Evolutionary conservation across 2,329 filamentous ascomycete genomes (phyloP).

Genomic region (Rachicladosporium sp.): DNA sequence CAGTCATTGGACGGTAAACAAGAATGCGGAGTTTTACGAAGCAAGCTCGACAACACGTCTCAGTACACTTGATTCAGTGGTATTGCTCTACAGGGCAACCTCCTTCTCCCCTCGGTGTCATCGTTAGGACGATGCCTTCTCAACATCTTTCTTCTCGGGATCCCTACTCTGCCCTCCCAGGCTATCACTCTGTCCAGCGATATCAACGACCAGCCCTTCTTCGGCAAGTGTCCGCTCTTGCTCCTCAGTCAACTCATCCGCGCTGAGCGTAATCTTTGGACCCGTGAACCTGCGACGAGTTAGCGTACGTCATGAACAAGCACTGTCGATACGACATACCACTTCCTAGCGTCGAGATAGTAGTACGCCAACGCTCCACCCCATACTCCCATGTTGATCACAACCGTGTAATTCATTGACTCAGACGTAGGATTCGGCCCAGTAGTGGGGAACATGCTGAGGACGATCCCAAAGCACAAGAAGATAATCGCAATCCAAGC

Average conservation of each 20-base stretch:
- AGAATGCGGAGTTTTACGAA: too few relatives aligned
- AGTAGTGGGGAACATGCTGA: slow-evolving; percentile 47
- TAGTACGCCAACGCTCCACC: slow-evolving; percentile 45
- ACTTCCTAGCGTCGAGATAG: slow-evolving; percentile 43
- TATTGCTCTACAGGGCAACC: too few relatives aligned
- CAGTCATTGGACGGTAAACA: too few relatives aligned
- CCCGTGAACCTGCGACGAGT: slow-evolving; percentile 34
- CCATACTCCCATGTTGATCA: slow-evolving; percentile 50
- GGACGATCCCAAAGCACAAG: slow-evolving; percentile 41
- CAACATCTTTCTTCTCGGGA: too few relatives aligned
- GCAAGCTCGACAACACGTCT: too few relatives aligned
- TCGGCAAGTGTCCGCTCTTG: slow-evolving; percentile 16
- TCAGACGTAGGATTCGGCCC: slow-evolving; percentile 40
- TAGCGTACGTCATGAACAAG: not conserved
- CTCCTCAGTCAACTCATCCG: slow-evolving; percentile 15
- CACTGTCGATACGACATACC: slow-evolving; percentile 17
- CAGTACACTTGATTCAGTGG: too few relatives aligned
- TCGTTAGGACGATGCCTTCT: too few relatives aligned
- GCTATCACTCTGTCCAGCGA: not conserved
- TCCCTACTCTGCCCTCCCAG: too few relatives aligned
- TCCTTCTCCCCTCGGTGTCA: too few relatives aligned
- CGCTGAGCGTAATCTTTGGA: slow-evolving; percentile 43
- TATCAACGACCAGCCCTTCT: slow-evolving; percentile 12
- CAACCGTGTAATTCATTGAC: slow-evolving; percentile 52
- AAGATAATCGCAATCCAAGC: slow-evolving; percentile 43